Base-by-base conservation (phyloP, 768 basidiomycete genomes). In the Boletus subparvulus region DNA sequence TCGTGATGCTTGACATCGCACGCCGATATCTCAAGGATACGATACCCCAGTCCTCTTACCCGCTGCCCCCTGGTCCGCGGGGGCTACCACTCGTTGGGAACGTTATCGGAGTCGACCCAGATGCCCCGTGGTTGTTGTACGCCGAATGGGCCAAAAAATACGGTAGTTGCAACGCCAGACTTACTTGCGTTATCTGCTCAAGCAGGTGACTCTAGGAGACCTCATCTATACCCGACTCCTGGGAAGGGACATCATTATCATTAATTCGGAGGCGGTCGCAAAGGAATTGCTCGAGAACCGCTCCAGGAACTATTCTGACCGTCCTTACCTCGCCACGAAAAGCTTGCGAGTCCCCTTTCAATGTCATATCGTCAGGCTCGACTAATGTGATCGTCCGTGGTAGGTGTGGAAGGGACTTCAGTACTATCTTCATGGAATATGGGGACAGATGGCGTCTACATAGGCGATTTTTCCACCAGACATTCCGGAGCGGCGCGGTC, bases 231-330 rank as follows among this genome's bases (percentile, higher is more conserved):
- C 80, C 55, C 74, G 72, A 33, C 64, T 77, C 26, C 74, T 80
- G 58, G 82, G 79, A 55, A 71, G 68, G n/a, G 70, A 69, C 21
- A 70, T 77, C 14, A 69, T 85, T 46, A 66, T 83, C 55, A 65
- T 85, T 21, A 83, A 80, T 67, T 75, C 75, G 17, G 70, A 70
- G 37, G 72, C 72, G 50, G 70, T 74, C 11, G 78, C 74, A 3
- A 62, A 70, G 30, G 80, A 81, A 45, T 70, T 85, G 13, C 72
- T 85, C 36, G 80, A 82, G 46, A 66, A 69, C 33, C 76, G 80
- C 12, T 78, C 80, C 10, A 65, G 63, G 13, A 76, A 80, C 44
- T 83, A 83, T 59, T 82, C 81, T 6, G 80, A 80, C 58, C 77
- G 83, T 9, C 83, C 82, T 24, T 57, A 51, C 35, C 44, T 72